Base-by-base conservation (phyloP, 805 yeast genomes). In the Priceomyces carsonii region DNA sequence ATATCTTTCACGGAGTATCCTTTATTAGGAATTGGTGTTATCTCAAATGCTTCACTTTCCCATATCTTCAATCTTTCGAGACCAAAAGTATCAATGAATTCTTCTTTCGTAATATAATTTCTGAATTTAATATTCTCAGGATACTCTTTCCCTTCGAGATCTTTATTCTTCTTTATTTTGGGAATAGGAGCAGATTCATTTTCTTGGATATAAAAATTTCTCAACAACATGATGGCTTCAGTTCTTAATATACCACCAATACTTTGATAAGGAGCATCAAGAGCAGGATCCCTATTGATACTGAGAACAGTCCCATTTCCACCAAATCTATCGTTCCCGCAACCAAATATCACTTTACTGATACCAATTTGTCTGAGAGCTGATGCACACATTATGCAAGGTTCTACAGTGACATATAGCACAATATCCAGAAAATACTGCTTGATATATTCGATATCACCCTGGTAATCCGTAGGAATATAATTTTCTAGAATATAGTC, bases 361-460 rank as follows among this genome's bases (percentile, higher is more conserved):
- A 93, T 78, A 1, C 84, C 82, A 29, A 90, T 57, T 48, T 93
- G 99, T 39, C 90, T 73, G 26, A 93, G 61, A 2, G 95, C 89
- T 26, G 93, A 80, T 0, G 96, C 98, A 65, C 99, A 93, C 99
- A 93, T 93, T 6, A 93, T 84, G 55, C 99, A 93, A 0, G 99
- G 99, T 59, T 93, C 99, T 0, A 93, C 97, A 0, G 98, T 89
- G 17, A 93, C 99, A 57, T 89, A 91, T 6, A 93, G 68, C 19
- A 78, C 80, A 3, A 85, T 69, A 17, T 80, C 75, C 24, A 59
- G 50, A 48, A 87, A 77, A 7, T 76, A 55, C 1, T 53, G 43
- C 16, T 50, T 44, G 8, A 68, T 45, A 12, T 47, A 38, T 22
- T 30, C 40, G n/a, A 39, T 23, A 9, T 33, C 36, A 12, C 44